A percentile compares a stretch with the other conserved stretches of the same genome.
These are phyloP conservation scores for Aspergillus clavatus DNA, from an alignment of 2,329 filamentous ascomycete species.

Conservation along the genomic window DNA sequence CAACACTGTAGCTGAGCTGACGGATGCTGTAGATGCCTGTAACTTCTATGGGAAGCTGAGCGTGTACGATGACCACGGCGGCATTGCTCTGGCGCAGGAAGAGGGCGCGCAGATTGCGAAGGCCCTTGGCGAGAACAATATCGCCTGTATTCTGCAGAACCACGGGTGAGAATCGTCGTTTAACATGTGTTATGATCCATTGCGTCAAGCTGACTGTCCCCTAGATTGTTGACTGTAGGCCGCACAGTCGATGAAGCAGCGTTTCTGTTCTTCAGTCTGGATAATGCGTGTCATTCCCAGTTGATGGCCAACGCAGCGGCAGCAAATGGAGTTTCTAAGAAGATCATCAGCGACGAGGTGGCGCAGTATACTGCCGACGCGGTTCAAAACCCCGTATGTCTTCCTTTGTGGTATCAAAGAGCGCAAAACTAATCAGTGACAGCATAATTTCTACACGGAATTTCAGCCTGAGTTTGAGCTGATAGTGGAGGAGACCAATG, in stretches of 20 bases:
- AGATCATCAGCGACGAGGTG: slow-evolving; percentile 30
- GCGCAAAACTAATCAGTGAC: slow-evolving; percentile 8
- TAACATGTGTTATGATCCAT: slow-evolving; percentile 1
- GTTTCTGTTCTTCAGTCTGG: slow-evolving; percentile 38
- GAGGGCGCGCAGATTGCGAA: slow-evolving; percentile 37
- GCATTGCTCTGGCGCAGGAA: slow-evolving; percentile 38
- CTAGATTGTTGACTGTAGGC: slow-evolving; percentile 38
- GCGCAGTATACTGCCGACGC: slow-evolving; percentile 33
- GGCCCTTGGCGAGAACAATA: slow-evolving; percentile 37
- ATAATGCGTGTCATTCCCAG: slow-evolving; percentile 40
- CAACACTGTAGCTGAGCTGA: slow-evolving; percentile 4
- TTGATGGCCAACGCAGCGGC: slow-evolving; percentile 40
- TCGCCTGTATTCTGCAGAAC: slow-evolving; percentile 40
- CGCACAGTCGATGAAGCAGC: slow-evolving; percentile 40
- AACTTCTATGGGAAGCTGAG: slow-evolving; percentile 36
- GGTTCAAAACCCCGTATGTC: slow-evolving; percentile 33
- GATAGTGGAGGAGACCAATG: slow-evolving; percentile 36
- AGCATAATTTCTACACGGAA: slow-evolving; percentile 39
- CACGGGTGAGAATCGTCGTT: slow-evolving; percentile 29
- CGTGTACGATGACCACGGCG: slow-evolving; percentile 39
- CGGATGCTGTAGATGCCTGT: slow-evolving; percentile 28
- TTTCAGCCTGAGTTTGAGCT: slow-evolving; percentile 39
- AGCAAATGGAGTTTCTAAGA: slow-evolving; percentile 35
- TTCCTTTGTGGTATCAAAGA: not conserved
- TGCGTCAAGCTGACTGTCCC: not conserved